Evolutionary conservation across 1,284 basidiomycete genomes (phyloP).

Genomic region (Moniliophthora roreri): DNA sequence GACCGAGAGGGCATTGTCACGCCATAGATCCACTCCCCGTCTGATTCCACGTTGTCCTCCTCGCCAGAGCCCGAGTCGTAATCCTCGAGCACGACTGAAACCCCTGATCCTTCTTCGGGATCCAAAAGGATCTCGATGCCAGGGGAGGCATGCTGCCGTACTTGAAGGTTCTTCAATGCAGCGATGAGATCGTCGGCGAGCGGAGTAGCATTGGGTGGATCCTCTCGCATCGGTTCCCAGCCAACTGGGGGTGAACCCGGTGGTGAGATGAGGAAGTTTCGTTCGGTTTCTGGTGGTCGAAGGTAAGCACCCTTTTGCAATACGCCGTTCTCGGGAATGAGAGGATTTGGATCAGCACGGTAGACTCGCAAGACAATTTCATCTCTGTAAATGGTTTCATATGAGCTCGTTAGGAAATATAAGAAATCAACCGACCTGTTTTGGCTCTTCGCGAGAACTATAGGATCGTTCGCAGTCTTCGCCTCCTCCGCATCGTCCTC

Average conservation of each 20-base stretch:
- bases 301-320: conserved; percentile 56
- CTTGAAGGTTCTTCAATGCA: conserved; percentile 67
- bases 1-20: conserved; percentile 47
- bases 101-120: conserved; percentile 68
- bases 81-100: conserved; percentile 74
- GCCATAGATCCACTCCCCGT: conserved; percentile 56
- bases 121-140: conserved; percentile 60
- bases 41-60: conserved; percentile 34
- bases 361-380: conserved; percentile 72
- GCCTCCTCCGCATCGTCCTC: conserved; percentile 67
- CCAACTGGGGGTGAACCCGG: conserved; percentile 98
- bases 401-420: conserved; percentile 11
- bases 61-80: conserved; percentile 43
- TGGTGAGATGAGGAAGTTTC: conserved; percentile 97
- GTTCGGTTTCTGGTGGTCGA: conserved; percentile 76
- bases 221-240: conserved; percentile 92
- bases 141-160: conserved; percentile 36
- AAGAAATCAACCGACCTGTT: conserved; percentile 42
- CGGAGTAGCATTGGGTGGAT: conserved; percentile 85
- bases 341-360: conserved; percentile 75
- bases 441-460: conserved; percentile 51
- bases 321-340: conserved; percentile 42
- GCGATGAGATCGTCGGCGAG: conserved; percentile 88
- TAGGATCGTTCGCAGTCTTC: conserved; percentile 61
- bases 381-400: conserved; percentile 31